phyloP scores from a whole-genome alignment of 2,329 filamentous ascomycete genomes.

The Fusarium sp. region DNA sequence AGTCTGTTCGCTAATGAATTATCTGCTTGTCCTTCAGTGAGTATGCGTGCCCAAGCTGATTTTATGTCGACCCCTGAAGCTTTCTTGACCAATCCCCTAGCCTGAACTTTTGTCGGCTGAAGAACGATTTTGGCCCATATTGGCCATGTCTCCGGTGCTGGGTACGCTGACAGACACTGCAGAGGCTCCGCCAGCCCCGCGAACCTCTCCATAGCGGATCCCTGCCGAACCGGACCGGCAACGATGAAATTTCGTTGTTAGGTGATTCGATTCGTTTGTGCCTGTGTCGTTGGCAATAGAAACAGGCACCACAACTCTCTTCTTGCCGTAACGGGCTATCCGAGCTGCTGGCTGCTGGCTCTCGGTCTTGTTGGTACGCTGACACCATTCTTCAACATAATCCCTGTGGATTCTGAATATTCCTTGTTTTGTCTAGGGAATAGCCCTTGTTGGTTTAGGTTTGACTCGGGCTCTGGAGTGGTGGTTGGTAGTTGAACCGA shows the following conservation, averaged over 20 bases:
- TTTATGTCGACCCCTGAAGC: not conserved
- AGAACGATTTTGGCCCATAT: not conserved
- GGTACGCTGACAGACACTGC: slow-evolving; percentile 5
- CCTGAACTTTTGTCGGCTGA: not conserved
- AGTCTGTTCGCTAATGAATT: not conserved
- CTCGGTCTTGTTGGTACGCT: not conserved
- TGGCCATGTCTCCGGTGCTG: slow-evolving; percentile 1
- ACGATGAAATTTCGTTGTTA: slow-evolving; percentile 7
- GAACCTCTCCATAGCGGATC: slow-evolving; percentile 7
- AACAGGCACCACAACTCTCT: not conserved
- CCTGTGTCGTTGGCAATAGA: not conserved
- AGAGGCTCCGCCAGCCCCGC: slow-evolving; percentile 15
- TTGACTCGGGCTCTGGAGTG: not conserved
- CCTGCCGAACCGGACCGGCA: not conserved
- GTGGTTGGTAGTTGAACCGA: not conserved
- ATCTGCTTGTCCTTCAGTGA: not conserved
- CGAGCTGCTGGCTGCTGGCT: not conserved
- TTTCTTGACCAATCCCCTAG: not conserved
- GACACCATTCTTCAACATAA: not conserved
- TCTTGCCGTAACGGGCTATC: not conserved
- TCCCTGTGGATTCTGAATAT: not conserved
- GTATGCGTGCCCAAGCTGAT: not conserved
- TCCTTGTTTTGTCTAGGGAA: not conserved
- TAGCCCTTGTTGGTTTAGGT: not conserved
- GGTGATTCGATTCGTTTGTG: not conserved